phyloP scores from a whole-genome alignment of 768 basidiomycete genomes.

The Russula ochroleuca region DNA sequence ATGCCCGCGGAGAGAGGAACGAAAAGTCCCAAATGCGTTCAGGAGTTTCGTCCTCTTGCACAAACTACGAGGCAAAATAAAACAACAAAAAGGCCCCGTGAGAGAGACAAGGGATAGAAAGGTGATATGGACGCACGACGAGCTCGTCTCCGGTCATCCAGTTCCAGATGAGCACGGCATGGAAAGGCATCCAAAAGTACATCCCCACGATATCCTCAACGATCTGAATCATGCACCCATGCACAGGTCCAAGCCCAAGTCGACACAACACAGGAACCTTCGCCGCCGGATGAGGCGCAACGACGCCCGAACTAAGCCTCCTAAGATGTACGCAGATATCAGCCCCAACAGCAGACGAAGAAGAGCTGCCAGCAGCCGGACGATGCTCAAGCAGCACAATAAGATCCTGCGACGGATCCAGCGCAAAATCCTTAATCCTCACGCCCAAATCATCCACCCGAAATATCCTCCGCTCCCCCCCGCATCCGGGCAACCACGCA shows the following conservation, averaged over 20 bases:
- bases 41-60: conserved; percentile 30
- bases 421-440: conserved; percentile 51
- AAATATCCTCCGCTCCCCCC: too few relatives aligned
- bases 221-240: conserved; percentile 45
- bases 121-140: conserved; percentile 37
- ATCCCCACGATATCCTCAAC: conserved; percentile 52
- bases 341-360: too few relatives aligned
- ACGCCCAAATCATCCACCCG: conserved; percentile 41
- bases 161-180: conserved; percentile 46
- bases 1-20: conserved; percentile 43
- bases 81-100: background rate
- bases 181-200: conserved; percentile 39
- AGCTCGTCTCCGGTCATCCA: conserved; percentile 45
- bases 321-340: conserved; percentile 41
- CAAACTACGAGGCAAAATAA: conserved; percentile 31
- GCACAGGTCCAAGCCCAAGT: conserved; percentile 29
- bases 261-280: conserved; percentile 31
- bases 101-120: background rate
- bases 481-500: conserved; percentile 33
- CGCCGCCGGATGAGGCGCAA: conserved; percentile 43
- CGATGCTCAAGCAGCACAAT: conserved; percentile 41
- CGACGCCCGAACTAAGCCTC: conserved; percentile 39
- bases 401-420: conserved; percentile 64
- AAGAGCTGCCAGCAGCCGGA: background rate
- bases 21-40: conserved; percentile 42